Conservation (phyloP, 1,139 yeast species). For the Pichia sp. region DNA sequence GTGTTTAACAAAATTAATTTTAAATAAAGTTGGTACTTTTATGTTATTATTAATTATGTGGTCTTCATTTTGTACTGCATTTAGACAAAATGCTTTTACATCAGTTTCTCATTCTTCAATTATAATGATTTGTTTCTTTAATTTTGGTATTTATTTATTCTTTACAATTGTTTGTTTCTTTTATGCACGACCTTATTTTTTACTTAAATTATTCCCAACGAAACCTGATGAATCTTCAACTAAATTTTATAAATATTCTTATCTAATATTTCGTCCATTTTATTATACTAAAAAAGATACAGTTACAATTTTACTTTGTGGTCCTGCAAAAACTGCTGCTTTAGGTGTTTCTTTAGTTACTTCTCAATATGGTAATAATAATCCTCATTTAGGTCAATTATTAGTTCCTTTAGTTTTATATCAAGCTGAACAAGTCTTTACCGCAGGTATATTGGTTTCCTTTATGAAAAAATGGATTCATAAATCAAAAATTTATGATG, state of each 20-base stretch:
- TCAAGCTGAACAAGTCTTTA: constrained; percentile 72
- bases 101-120: constrained; percentile 53
- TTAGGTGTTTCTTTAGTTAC: constrained; percentile 76
- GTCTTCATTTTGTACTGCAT: constrained; percentile 83
- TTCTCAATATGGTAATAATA: constrained; percentile 68
- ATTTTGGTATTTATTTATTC: constrained; percentile 67
- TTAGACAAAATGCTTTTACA: constrained; percentile 71
- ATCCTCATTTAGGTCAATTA: constrained; percentile 59
- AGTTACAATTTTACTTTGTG: constrained; percentile 75
- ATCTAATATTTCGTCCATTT: constrained; percentile 52
- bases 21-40: constrained; percentile 68
- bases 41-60: constrained; percentile 76
- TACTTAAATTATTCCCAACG: constrained; percentile 36
- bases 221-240: constrained; percentile 43
- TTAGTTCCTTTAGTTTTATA: constrained; percentile 77
- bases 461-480: constrained; percentile 20
- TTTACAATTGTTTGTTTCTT: constrained; percentile 59
- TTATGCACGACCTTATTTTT: constrained; percentile 55
- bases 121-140: constrained; percentile 73
- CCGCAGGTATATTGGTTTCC: constrained; percentile 17
- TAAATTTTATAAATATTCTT: constrained; percentile 33
- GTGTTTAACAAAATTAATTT: constrained; percentile 50
- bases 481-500: constrained; percentile 2
- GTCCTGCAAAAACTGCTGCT: constrained; percentile 91
- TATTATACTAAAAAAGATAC: constrained; percentile 68